These are phyloP conservation scores for Ogataea hybrid DNA, from an alignment of 1,139 yeast species.

Conservation along the genomic window DNA sequence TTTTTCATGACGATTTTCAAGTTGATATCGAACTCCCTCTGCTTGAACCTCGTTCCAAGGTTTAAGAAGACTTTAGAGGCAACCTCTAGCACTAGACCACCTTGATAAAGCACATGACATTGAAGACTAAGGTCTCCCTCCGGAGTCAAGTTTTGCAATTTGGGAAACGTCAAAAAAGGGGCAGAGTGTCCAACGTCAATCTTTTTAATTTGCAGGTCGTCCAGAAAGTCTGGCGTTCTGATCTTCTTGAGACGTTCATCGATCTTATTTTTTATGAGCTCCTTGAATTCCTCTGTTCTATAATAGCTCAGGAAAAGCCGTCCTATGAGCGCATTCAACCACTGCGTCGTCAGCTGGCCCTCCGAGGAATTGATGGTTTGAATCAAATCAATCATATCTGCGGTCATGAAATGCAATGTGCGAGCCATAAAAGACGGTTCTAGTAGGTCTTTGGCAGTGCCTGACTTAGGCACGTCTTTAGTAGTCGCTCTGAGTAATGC, in stretches of 20 bases:
- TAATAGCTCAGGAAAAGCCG: slow-evolving; percentile 75
- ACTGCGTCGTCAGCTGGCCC: slow-evolving; percentile 78
- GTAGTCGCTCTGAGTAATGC: slow-evolving; percentile 76
- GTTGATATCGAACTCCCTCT: slow-evolving; percentile 74
- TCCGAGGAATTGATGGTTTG: slow-evolving; percentile 78
- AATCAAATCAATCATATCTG: slow-evolving; percentile 69
- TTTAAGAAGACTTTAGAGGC: slow-evolving; percentile 76
- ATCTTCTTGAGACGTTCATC: slow-evolving; percentile 73
- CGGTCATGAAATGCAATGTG: slow-evolving; percentile 68
- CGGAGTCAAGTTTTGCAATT: slow-evolving; percentile 66
- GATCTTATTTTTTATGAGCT: slow-evolving; percentile 55
- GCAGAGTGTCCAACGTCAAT: slow-evolving; percentile 78
- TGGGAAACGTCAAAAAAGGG: slow-evolving; percentile 77
- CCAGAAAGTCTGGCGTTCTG: slow-evolving; percentile 83
- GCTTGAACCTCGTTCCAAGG: slow-evolving; percentile 71
- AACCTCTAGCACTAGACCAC: slow-evolving; percentile 69
- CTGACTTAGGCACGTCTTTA: slow-evolving; percentile 23
- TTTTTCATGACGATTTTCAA: slow-evolving; percentile 68
- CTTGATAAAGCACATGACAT: slow-evolving; percentile 64
- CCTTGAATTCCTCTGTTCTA: slow-evolving; percentile 63
- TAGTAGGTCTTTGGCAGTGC: slow-evolving; percentile 22
- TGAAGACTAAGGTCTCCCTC: slow-evolving; percentile 75
- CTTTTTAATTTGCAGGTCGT: slow-evolving; percentile 71
- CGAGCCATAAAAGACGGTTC: slow-evolving; percentile 62
- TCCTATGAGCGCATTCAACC: slow-evolving; percentile 89